A percentile compares a stretch with the other conserved stretches of the same genome.
These are phyloP conservation scores for Zoysia japonica DNA, from an alignment of 176 grass and related monocot genomes.

Conservation along the genomic window DNA sequence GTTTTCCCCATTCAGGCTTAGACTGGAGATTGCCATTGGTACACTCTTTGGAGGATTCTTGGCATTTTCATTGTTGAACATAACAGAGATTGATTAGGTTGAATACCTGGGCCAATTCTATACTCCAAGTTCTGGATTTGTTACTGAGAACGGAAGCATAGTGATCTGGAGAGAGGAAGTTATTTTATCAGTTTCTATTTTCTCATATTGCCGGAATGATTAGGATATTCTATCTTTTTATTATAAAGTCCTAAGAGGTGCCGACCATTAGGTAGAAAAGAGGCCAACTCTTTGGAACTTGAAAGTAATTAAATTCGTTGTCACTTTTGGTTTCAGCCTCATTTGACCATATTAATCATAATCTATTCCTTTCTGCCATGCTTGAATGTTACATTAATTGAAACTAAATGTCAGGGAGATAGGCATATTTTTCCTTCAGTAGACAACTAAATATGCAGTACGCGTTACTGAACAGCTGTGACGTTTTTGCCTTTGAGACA, in stretches of 20 bases:
- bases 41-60: not conserved
- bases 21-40: not conserved
- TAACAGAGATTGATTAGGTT: not conserved
- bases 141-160: not conserved
- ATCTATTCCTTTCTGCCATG: not conserved
- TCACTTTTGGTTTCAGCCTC: not conserved
- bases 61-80: not conserved
- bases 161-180: not conserved
- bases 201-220: not conserved
- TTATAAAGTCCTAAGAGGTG: not conserved
- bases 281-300: not conserved
- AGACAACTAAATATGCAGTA: not conserved
- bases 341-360: not conserved
- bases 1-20: not conserved
- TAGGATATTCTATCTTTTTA: not conserved
- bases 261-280: not conserved
- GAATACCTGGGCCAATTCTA: not conserved
- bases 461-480: not conserved
- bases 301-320: not conserved
- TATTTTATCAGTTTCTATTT: not conserved
- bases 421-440: not conserved
- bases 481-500: not conserved
- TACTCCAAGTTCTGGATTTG: not conserved
- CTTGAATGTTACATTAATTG: not conserved
- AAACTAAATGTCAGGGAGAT: not conserved